Conservation (phyloP, 768 basidiomycete genomes). For the Fomitopsis pulvina region DNA sequence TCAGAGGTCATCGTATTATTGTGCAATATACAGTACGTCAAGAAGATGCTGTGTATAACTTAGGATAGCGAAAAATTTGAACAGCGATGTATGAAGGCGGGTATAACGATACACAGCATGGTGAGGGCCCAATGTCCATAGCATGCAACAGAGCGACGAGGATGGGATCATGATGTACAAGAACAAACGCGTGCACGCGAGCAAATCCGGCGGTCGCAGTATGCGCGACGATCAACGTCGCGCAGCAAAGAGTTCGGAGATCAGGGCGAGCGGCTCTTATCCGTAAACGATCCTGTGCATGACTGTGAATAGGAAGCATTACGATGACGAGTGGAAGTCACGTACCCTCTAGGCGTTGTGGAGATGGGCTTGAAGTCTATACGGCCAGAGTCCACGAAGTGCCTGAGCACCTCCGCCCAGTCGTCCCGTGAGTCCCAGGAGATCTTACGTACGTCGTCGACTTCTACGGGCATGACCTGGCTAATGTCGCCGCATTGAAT, state of each 20-base stretch:
- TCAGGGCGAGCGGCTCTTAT: slow-evolving; percentile 8
- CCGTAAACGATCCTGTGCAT: slow-evolving; percentile 23
- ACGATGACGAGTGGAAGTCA: slow-evolving; percentile 7
- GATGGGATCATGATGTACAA: neutral
- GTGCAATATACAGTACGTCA: slow-evolving; percentile 3
- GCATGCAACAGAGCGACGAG: neutral
- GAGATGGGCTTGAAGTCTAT: slow-evolving; percentile 83
- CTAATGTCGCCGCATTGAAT: slow-evolving; percentile 70
- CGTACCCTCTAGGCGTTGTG: slow-evolving; percentile 69
- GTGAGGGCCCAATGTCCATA: neutral
- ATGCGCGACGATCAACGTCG: slow-evolving; percentile 8
- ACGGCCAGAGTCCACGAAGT: slow-evolving; percentile 67
- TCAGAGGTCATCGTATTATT: neutral
- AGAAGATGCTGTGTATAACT: slow-evolving; percentile 9
- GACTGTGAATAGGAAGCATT: slow-evolving; percentile 2
- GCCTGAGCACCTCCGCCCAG: slow-evolving; percentile 61
- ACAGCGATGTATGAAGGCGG: neutral
- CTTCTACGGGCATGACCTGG: slow-evolving; percentile 84
- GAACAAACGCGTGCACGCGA: neutral
- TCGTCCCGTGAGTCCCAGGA: slow-evolving; percentile 72
- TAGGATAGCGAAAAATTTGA: neutral
- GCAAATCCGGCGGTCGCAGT: neutral
- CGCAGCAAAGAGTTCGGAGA: neutral
- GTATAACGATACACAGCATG: slow-evolving; percentile 9
- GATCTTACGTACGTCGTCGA: slow-evolving; percentile 71